Evolutionary conservation across 2,329 filamentous ascomycete species (phyloP).

Genomic region (Simplicillium aogashimaense): DNA sequence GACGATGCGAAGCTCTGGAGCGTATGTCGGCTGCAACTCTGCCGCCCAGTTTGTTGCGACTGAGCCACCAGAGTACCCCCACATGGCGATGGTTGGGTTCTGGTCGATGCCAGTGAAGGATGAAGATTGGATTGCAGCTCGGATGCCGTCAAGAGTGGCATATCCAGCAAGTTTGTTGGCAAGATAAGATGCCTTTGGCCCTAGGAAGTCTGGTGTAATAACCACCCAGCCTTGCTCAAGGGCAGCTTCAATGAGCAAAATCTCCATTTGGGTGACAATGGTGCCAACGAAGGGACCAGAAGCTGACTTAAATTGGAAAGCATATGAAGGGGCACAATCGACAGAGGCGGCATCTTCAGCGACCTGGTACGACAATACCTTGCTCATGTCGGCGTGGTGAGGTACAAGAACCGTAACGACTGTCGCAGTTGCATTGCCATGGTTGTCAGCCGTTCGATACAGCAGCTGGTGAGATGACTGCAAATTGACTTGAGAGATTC

Average conservation of each 20-base stretch:
- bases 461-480: conserved; percentile 15
- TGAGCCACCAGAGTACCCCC: conserved; percentile 14
- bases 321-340: conserved; percentile 10
- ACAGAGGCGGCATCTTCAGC: conserved; percentile 23
- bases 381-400: conserved; percentile 9
- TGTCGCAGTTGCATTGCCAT: conserved; percentile 16
- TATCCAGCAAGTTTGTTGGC: conserved; percentile 3
- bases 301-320: neutral
- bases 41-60: conserved; percentile 3
- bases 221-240: conserved; percentile 4
- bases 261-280: conserved; percentile 8
- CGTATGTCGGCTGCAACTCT: conserved; percentile 3
- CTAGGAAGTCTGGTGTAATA: conserved; percentile 9
- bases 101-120: conserved; percentile 12
- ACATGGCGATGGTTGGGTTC: conserved; percentile 27
- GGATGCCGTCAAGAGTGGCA: conserved; percentile 2
- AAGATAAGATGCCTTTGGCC: conserved; percentile 3
- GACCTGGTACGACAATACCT: conserved; percentile 26
- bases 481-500: neutral
- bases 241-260: conserved; percentile 2
- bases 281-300: conserved; percentile 24
- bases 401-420: conserved; percentile 23
- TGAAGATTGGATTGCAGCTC: neutral
- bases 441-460: conserved; percentile 21
- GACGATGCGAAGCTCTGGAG: conserved; percentile 1